Evolutionary conservation across 495 filamentous ascomycete genomes (phyloP).

Genomic region (Bacidia rubella): DNA sequence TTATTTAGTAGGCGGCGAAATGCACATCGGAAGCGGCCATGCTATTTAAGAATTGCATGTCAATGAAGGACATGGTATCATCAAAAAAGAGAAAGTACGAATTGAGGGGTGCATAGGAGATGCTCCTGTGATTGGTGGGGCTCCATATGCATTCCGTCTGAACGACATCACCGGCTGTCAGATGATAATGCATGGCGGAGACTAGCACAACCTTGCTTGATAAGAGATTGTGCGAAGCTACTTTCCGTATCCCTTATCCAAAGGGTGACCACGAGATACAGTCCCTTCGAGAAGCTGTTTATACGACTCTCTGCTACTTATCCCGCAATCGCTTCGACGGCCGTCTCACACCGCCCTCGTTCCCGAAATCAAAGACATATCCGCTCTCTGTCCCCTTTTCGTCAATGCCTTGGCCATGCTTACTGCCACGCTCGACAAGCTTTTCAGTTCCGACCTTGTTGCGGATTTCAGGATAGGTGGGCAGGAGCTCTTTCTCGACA

Average conservation of each 20-base stretch:
- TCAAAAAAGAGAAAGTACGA: not conserved
- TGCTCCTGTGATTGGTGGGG: not conserved
- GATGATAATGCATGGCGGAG: not conserved
- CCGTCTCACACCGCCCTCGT: constrained; percentile 15
- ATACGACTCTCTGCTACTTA: no score
- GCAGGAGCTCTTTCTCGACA: constrained; percentile 26
- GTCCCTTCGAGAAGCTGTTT: no score
- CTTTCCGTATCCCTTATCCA: no score
- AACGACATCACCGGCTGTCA: not conserved
- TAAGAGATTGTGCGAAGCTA: not conserved
- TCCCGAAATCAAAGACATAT: constrained; percentile 30
- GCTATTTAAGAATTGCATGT: not conserved
- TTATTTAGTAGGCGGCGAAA: no score
- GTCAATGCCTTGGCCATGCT: constrained; percentile 12
- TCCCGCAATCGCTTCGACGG: constrained; percentile 17
- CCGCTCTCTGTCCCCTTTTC: constrained; percentile 8
- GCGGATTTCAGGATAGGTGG: constrained; percentile 32
- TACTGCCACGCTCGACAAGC: constrained; percentile 5
- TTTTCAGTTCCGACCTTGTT: no score
- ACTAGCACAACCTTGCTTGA: constrained; percentile 1
- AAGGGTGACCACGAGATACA: no score
- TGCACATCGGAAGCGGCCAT: no score
- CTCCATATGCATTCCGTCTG: not conserved
- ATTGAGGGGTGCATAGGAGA: not conserved
- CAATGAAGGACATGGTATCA: not conserved